A percentile compares a stretch with the other conserved stretches of the same genome.
phyloP scores from a whole-genome alignment of 768 basidiomycete species.

The Boletellus ananiceps region DNA sequence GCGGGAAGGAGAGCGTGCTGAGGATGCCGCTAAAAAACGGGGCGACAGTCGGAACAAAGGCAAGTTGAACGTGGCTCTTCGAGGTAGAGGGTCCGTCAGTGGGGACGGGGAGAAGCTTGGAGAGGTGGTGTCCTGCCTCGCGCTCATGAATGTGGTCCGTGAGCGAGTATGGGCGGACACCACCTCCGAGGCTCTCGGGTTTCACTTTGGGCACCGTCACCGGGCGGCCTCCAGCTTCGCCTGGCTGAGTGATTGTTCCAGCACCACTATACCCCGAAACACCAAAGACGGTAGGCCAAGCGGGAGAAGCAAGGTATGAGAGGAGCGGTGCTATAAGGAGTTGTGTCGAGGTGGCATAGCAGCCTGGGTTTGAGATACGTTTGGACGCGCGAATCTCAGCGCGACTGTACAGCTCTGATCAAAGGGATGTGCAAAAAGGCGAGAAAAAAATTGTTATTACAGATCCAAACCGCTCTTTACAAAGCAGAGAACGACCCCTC shows the following conservation, averaged over 20 bases:
- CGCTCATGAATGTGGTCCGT: slow-evolving; percentile 99
- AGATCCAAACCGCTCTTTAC: slow-evolving; percentile 31
- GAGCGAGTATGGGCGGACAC: slow-evolving; percentile 79
- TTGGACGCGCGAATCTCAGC: slow-evolving; percentile 61
- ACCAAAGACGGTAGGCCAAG: slow-evolving; percentile 83
- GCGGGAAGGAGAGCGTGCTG: slow-evolving; percentile 78
- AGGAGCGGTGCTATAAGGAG: slow-evolving; percentile 88
- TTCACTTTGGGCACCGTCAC: slow-evolving; percentile 78
- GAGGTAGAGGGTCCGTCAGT: neutral
- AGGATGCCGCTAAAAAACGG: slow-evolving; percentile 98
- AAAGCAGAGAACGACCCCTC: slow-evolving; percentile 45
- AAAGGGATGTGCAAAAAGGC: neutral
- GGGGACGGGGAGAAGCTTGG: slow-evolving; percentile 42
- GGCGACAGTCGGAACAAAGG: slow-evolving; percentile 83
- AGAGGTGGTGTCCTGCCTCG: slow-evolving; percentile 84
- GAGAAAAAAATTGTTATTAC: slow-evolving; percentile 34
- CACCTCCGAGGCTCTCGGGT: slow-evolving; percentile 67
- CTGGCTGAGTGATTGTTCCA: slow-evolving; percentile 71
- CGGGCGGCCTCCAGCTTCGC: slow-evolving; percentile 59
- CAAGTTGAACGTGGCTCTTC: slow-evolving; percentile 48
- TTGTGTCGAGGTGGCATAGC: slow-evolving; percentile 92
- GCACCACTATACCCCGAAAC: slow-evolving; percentile 95
- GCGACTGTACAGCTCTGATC: slow-evolving; percentile 83
- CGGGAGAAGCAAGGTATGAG: slow-evolving; percentile 52
- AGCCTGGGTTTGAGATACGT: slow-evolving; percentile 95